Conservation (phyloP, 2,329 filamentous ascomycete genomes). For the Pseudocercospora fuligena region DNA sequence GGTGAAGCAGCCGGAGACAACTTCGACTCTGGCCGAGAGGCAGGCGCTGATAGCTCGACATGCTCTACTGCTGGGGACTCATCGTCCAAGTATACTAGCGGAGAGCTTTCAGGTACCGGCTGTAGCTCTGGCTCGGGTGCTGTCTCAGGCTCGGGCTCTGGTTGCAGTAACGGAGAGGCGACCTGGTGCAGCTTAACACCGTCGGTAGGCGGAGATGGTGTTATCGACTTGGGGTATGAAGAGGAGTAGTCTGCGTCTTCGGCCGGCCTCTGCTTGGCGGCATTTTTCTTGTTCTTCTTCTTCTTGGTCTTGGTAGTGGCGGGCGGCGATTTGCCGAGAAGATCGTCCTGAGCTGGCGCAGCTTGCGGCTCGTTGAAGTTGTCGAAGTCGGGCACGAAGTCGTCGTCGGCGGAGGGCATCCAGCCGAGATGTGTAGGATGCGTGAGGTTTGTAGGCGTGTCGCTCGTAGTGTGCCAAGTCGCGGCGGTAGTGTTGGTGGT, state of each 20-base stretch:
- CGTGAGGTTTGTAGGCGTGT: neutral
- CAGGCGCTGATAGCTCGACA: constrained; percentile 14
- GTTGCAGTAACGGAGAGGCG: constrained; percentile 12
- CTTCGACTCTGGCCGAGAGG: constrained; percentile 9
- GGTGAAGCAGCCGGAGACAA: constrained; percentile 16
- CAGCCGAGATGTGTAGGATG: constrained; percentile 21
- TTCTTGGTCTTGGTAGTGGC: constrained; percentile 29
- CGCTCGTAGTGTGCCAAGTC: neutral
- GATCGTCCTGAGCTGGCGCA: constrained; percentile 18
- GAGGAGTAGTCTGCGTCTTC: constrained; percentile 35
- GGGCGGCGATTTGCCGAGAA: constrained; percentile 7
- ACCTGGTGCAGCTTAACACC: constrained; percentile 24
- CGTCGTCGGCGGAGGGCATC: constrained; percentile 32
- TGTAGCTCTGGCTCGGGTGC: neutral
- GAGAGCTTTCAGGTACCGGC: constrained; percentile 5
- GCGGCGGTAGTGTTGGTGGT: neutral
- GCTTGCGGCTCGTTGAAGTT: constrained; percentile 30
- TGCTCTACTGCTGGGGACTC: constrained; percentile 26
- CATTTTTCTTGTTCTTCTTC: constrained; percentile 34
- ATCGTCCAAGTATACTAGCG: constrained; percentile 27
- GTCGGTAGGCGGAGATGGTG: constrained; percentile 34
- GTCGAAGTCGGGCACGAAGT: constrained; percentile 35
- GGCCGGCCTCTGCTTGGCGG: constrained; percentile 16
- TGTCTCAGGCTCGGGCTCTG: constrained; percentile 8
- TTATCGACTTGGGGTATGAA: constrained; percentile 35